These are phyloP conservation scores for Serendipita indica DNA, from an alignment of 768 basidiomycete genomes.

Conservation along the genomic window DNA sequence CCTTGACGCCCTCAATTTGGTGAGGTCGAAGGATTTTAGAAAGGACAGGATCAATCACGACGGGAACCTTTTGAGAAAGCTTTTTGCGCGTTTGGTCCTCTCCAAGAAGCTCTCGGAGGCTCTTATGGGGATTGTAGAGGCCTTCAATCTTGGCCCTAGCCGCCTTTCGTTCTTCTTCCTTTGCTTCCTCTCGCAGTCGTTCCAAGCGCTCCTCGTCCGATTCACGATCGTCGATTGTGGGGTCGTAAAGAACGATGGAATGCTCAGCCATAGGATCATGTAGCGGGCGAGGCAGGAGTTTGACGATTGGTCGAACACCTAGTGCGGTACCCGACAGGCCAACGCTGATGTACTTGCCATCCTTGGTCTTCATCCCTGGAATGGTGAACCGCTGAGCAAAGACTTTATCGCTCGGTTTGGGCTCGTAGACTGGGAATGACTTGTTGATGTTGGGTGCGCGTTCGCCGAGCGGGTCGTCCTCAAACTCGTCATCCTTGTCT, in stretches of 20 bases:
- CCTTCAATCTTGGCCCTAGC: slow-evolving; percentile 56
- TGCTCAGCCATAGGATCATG: slow-evolving; percentile 97
- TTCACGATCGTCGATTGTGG: slow-evolving; percentile 84
- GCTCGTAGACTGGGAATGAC: slow-evolving; percentile 65
- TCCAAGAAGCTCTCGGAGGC: slow-evolving; percentile 61
- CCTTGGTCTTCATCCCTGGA: slow-evolving; percentile 61
- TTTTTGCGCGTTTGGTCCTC: slow-evolving; percentile 54
- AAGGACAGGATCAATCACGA: slow-evolving; percentile 87
- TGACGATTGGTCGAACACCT: slow-evolving; percentile 68
- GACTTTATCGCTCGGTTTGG: slow-evolving; percentile 56
- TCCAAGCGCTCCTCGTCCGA: slow-evolving; percentile 73
- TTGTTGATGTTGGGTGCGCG: slow-evolving; percentile 35
- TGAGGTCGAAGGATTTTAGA: slow-evolving; percentile 85
- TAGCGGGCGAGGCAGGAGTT: slow-evolving; percentile 77
- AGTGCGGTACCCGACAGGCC: slow-evolving; percentile 56
- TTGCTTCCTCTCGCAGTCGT: slow-evolving; percentile 58
- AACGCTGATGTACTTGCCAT: slow-evolving; percentile 45
- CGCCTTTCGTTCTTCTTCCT: slow-evolving; percentile 44
- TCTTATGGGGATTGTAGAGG: slow-evolving; percentile 85
- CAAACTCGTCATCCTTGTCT: slow-evolving; percentile 44
- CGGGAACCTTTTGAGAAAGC: slow-evolving; percentile 66
- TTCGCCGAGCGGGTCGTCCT: slow-evolving; percentile 46
- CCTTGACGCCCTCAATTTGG: slow-evolving; percentile 97
- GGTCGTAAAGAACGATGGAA: slow-evolving; percentile 93
- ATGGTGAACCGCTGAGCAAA: slow-evolving; percentile 56